Evolutionary conservation across 83 land plant species (phyloP).

Genomic region (Isoetes engelmannii): DNA sequence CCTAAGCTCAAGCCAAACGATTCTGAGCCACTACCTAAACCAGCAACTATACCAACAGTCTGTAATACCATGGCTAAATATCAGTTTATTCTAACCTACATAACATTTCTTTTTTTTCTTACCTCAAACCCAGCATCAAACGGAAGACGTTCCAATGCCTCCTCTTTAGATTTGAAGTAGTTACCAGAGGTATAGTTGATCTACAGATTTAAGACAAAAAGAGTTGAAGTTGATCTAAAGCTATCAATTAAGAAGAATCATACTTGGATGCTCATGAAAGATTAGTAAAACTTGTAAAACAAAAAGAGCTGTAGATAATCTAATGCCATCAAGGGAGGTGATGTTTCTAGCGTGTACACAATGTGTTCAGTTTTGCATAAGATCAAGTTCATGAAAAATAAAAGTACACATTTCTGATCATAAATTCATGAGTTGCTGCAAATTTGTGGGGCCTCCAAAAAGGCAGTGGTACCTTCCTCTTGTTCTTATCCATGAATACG

Average conservation of each 20-base stretch:
- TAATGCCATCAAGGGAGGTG: too few species aligned
- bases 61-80: constrained; percentile 22
- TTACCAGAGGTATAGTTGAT: constrained; percentile 88
- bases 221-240: too few species aligned
- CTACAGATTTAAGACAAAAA: constrained; percentile 24
- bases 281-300: background rate
- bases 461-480: too few species aligned
- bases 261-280: too few species aligned
- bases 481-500: too few species aligned
- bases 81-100: background rate
- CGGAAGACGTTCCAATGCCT: constrained; percentile 56
- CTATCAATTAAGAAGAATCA: too few species aligned
- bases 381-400: too few species aligned
- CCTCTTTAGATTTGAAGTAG: constrained; percentile 55
- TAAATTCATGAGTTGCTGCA: too few species aligned
- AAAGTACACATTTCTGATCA: too few species aligned
- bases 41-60: constrained; percentile 92
- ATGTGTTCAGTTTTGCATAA: too few species aligned
- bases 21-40: constrained; percentile 54
- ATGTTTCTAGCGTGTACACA: too few species aligned
- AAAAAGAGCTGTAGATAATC: background rate
- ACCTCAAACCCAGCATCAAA: constrained; percentile 99
- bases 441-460: too few species aligned
- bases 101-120: background rate
- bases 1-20: constrained; percentile 47